Evolutionary conservation across 2,329 filamentous ascomycete genomes (phyloP).

Genomic region (Plectosphaerella cucumerina): DNA sequence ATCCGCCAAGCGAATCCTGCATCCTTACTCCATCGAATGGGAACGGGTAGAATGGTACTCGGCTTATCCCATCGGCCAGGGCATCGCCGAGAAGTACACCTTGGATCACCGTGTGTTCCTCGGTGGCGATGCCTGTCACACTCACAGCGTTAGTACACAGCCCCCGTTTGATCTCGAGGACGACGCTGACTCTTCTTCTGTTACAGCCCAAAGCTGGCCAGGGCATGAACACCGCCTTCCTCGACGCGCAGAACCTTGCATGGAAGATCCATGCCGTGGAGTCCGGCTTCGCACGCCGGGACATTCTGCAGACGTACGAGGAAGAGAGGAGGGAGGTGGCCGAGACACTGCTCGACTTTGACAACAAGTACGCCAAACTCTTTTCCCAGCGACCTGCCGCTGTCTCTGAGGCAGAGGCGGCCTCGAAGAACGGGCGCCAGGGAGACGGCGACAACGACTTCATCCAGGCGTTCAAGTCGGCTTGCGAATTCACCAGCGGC

Average conservation of each 20-base stretch:
- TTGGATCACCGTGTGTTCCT: constrained; percentile 68
- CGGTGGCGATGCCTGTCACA: constrained; percentile 75
- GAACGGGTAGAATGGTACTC: constrained; percentile 70
- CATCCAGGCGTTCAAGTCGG: constrained; percentile 84
- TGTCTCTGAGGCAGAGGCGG: constrained; percentile 67
- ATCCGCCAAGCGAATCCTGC: constrained; percentile 60
- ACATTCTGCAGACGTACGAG: constrained; percentile 80
- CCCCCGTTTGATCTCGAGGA: neutral
- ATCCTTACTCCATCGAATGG: constrained; percentile 65
- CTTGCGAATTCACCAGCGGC: constrained; percentile 87
- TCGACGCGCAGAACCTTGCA: constrained; percentile 82
- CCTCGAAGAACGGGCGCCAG: constrained; percentile 34
- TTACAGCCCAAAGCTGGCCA: constrained; percentile 69
- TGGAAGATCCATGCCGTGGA: constrained; percentile 97
- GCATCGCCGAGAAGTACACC: constrained; percentile 65
- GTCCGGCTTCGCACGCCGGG: constrained; percentile 70
- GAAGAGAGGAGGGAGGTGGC: constrained; percentile 80
- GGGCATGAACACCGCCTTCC: constrained; percentile 76
- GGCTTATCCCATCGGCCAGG: constrained; percentile 72
- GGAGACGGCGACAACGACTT: constrained; percentile 67
- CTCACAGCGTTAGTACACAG: constrained; percentile 57
- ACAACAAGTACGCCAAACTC: constrained; percentile 83
- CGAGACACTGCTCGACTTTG: constrained; percentile 79
- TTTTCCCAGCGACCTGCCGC: constrained; percentile 78
- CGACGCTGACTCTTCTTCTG: neutral